Conservation (phyloP, 257 asterid species). For the Thymus mandschuricus region DNA sequence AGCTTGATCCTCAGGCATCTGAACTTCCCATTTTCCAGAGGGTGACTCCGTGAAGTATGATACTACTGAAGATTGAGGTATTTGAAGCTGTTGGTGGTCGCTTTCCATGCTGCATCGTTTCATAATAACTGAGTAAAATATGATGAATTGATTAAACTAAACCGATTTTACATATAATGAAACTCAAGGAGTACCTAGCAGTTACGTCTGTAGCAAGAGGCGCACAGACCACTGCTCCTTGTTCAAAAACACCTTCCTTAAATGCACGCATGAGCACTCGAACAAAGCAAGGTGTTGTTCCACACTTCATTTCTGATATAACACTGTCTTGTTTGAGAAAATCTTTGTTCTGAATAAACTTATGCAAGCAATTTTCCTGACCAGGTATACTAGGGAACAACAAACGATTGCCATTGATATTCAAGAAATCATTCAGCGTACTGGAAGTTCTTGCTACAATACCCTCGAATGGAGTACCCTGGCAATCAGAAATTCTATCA, state of each 20-base stretch:
- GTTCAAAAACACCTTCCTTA: conserved; percentile 78
- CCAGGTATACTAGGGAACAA: conserved; percentile 54
- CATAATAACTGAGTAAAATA: conserved; percentile 7
- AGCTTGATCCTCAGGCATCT: conserved; percentile 54
- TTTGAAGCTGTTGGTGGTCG: conserved; percentile 52
- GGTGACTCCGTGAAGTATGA: conserved; percentile 56
- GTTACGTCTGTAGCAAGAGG: conserved; percentile 63
- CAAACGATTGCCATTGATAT: conserved; percentile 37
- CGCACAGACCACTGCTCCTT: conserved; percentile 89
- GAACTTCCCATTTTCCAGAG: conserved; percentile 71
- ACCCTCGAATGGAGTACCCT: conserved; percentile 47
- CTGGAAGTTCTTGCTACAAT: conserved; percentile 69
- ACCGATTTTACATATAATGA: not conserved
- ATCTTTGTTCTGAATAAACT: conserved; percentile 49
- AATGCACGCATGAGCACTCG: conserved; percentile 65
- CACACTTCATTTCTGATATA: conserved; percentile 36
- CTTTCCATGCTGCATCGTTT: conserved; percentile 52
- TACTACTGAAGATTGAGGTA: conserved; percentile 51
- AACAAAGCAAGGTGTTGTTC: conserved; percentile 45
- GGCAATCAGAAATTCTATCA: conserved; percentile 21
- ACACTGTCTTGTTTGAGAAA: conserved; percentile 37
- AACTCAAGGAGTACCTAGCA: conserved; percentile 47
- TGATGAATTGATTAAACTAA: conserved; percentile 6
- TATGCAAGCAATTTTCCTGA: conserved; percentile 45
- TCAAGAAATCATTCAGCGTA: conserved; percentile 47